These are phyloP conservation scores for Parmales sp. DNA, from an alignment of 108 stramenopile species.

Conservation along the genomic window DNA sequence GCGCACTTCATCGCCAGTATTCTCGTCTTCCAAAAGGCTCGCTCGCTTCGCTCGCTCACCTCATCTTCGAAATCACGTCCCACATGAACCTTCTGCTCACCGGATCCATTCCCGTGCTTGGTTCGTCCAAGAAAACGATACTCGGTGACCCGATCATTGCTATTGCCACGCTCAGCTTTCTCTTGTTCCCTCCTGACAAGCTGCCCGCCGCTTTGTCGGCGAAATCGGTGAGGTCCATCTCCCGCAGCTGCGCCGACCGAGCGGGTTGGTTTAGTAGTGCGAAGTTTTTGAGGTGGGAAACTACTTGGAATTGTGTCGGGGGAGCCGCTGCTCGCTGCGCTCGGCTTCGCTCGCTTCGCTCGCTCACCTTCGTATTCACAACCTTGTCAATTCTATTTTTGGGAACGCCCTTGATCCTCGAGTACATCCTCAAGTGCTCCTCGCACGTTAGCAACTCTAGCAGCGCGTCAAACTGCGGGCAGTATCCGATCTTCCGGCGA, in stretches of 20 bases:
- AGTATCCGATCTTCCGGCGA: slow-evolving; percentile 66
- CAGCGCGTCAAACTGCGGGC: slow-evolving; percentile 98
- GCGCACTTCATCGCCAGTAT: no score
- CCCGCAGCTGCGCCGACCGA: no score
- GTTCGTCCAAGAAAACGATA: slow-evolving; percentile 58
- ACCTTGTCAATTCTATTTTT: slow-evolving; percentile 31
- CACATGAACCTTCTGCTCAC: slow-evolving; percentile 73
- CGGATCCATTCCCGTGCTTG: slow-evolving; percentile 53
- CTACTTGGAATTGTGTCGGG: no score
- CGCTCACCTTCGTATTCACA: slow-evolving; percentile 59
- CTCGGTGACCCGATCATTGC: slow-evolving; percentile 67
- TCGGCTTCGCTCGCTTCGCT: no score
- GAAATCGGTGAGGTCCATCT: slow-evolving; percentile 68
- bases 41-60: no score
- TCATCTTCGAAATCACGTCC: slow-evolving; percentile 67
- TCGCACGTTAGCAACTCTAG: slow-evolving; percentile 87
- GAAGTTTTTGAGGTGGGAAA: no score
- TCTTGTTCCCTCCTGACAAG: slow-evolving; percentile 78
- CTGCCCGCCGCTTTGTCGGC: slow-evolving; percentile 48
- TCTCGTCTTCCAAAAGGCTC: no score
- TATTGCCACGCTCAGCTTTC: slow-evolving; percentile 68
- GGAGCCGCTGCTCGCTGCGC: no score
- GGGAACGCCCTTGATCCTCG: slow-evolving; percentile 77
- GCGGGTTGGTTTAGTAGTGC: no score
- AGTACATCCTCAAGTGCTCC: slow-evolving; percentile 94